A percentile compares a stretch with the other conserved stretches of the same genome.
phyloP scores from a whole-genome alignment of 2,329 filamentous ascomycete species.

The Sphaerostilbella broomeana region DNA sequence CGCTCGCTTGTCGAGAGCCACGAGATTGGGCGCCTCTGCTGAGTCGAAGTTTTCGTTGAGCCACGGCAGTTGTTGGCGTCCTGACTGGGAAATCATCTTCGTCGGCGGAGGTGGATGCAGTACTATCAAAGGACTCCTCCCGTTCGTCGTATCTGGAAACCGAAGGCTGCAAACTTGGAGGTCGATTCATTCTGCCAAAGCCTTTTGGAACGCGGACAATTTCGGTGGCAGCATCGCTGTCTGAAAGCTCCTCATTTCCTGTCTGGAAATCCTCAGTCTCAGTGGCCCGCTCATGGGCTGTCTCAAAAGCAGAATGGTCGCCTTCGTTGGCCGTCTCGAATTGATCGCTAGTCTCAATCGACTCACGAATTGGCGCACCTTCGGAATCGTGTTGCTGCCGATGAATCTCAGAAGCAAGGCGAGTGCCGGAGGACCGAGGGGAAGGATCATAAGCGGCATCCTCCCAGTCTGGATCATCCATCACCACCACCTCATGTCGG shows the following conservation, averaged over 20 bases:
- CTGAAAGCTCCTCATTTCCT: slow-evolving; percentile 70
- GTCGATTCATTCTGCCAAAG: slow-evolving; percentile 35
- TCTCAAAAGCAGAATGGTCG: slow-evolving; percentile 58
- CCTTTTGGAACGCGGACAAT: slow-evolving; percentile 60
- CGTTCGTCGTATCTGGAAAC: slow-evolving; percentile 44
- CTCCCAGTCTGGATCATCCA: slow-evolving; percentile 82
- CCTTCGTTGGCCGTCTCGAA: slow-evolving; percentile 81
- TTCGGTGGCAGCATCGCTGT: slow-evolving; percentile 81
- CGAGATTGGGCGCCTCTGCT: slow-evolving; percentile 55
- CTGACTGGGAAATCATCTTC: slow-evolving; percentile 52
- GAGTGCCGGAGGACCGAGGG: slow-evolving; percentile 17
- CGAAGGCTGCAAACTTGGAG: slow-evolving; percentile 34
- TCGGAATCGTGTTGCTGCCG: neutral
- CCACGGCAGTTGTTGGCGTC: slow-evolving; percentile 55
- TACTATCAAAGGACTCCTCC: slow-evolving; percentile 70
- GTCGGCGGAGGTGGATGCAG: slow-evolving; percentile 77
- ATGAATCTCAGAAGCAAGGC: slow-evolving; percentile 1
- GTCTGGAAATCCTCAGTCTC: slow-evolving; percentile 96
- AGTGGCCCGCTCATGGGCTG: slow-evolving; percentile 70
- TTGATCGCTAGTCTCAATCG: slow-evolving; percentile 54
- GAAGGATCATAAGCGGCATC: slow-evolving; percentile 54
- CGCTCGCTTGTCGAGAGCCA: slow-evolving; percentile 55
- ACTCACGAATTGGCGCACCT: slow-evolving; percentile 6
- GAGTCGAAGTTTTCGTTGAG: slow-evolving; percentile 64
- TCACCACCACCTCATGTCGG: slow-evolving; percentile 67